Base-by-base conservation (phyloP, 768 basidiomycete genomes). In the Naganishia randhawae region DNA sequence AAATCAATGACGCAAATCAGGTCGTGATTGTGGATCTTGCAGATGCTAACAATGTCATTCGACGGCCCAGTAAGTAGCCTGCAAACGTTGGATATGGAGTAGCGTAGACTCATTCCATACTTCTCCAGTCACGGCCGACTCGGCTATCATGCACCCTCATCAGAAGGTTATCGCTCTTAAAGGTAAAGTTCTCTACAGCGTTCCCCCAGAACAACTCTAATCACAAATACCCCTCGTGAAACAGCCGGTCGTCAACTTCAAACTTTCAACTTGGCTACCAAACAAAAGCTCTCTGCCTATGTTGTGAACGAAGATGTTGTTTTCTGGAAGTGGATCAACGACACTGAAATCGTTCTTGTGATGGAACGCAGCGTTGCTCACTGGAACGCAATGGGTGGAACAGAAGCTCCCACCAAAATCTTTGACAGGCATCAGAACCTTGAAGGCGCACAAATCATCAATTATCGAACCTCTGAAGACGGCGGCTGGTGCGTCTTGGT, bases 291-390 rank as follows among this genome's bases (percentile, higher is more conserved):
- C 81, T 95, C 95, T 77, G 91, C 94, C 31, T 92, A 98, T 78
- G 83, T 87, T 69, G 96, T 88, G 83, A 89, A 86, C 77, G 93
- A 97, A 77, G 95, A 99, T 77, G 85, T 96, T 63, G 88, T 92
- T 29, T 99, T 96, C 82, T 99, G 96, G 96, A 97, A 96, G 79
- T 99, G 96, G 96, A 87, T 97, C 42, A 89, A 88, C 53, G 89
- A 92, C 70, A 86, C 87, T 19, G 89, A 89, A 32, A 88, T 99
- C 70, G 96, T 96, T 75, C 85, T 98, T 82, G 96, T 97, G 75
- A 97, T 95, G 32, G 94, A 97, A 69, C 84, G 89, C 0, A 85
- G 92, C 5, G 95, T 98, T 33, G 91, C 85, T 79, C 94, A 98
- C 80, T 96, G 94, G 93, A 84, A 88, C 67, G 76, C 78, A 22